Conservation (phyloP, 495 filamentous ascomycete species). For the Tuber umbilicatum region DNA sequence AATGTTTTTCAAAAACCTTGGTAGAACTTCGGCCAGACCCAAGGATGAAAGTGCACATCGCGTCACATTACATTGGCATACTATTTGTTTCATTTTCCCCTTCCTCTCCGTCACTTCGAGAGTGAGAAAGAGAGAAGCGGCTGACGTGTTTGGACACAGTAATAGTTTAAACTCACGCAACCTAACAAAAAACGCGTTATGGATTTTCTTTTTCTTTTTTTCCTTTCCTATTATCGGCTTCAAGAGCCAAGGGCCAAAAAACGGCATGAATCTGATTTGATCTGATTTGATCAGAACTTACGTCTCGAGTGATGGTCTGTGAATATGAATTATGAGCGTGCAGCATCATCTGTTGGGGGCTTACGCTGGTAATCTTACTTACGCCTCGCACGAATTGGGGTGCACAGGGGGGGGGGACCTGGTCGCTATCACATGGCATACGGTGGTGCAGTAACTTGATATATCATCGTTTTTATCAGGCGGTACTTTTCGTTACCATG, state of each 20-base stretch:
- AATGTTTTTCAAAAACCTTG: not conserved
- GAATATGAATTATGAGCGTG: not conserved
- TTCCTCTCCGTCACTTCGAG: not conserved
- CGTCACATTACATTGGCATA: not conserved
- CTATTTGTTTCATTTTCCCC: not conserved
- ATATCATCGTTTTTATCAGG: not conserved
- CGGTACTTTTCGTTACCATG: not conserved
- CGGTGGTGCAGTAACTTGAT: not conserved
- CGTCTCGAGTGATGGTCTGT: not conserved
- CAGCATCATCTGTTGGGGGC: not conserved
- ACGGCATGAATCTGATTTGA: not conserved
- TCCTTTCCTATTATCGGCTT: not conserved
- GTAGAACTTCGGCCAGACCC: not conserved
- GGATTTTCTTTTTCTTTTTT: not conserved
- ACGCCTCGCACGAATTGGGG: not conserved
- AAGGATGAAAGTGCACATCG: not conserved
- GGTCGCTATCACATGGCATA: not conserved
- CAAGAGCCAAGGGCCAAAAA: not conserved
- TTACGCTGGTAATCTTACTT: not conserved
- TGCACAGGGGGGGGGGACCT: not conserved
- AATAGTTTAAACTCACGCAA: not conserved
- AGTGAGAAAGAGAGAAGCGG: not conserved
- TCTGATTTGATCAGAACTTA: not conserved
- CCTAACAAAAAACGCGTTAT: not conserved
- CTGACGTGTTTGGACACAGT: not conserved